Percentiles rank a stretch among this genome's conserved stretches.
These are phyloP conservation scores for Candida sanyaensis DNA, from an alignment of 1,139 yeast genomes.

Conservation along the genomic window DNA sequence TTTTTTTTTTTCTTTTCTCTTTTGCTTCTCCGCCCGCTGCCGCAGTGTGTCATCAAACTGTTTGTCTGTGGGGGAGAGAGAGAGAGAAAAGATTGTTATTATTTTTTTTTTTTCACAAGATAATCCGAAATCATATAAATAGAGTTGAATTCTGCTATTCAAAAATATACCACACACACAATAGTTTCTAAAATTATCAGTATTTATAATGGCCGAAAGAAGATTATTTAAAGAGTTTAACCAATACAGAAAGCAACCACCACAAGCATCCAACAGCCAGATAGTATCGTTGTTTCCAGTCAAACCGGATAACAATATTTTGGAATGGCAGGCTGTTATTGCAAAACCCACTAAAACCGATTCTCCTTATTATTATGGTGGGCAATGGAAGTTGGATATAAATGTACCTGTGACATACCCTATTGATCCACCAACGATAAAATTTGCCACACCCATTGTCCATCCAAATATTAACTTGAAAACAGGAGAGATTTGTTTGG, in stretches of 20 bases:
- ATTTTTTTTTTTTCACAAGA: constrained; percentile 2
- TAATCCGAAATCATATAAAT: not conserved
- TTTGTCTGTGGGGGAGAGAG: constrained; percentile 1
- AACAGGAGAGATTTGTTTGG: constrained; percentile 85
- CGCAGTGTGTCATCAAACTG: not conserved
- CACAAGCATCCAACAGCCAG: constrained; percentile 30
- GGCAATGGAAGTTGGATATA: constrained; percentile 60
- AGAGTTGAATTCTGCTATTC: not conserved
- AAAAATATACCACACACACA: not conserved
- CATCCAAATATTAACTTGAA: constrained; percentile 74
- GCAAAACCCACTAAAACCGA: constrained; percentile 51
- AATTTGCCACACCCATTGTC: constrained; percentile 56
- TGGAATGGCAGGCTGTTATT: constrained; percentile 61
- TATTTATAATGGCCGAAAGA: constrained; percentile 28
- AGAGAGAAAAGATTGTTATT: not conserved
- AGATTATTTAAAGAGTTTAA: constrained; percentile 31
- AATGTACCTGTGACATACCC: constrained; percentile 63
- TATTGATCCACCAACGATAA: constrained; percentile 63
- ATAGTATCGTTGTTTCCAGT: constrained; percentile 47
- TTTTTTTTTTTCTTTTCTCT: no score
- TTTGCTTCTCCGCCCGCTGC: no score
- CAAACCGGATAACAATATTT: constrained; percentile 42
- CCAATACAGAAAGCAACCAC: constrained; percentile 23
- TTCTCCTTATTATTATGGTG: constrained; percentile 48
- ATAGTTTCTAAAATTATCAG: not conserved